phyloP scores from a whole-genome alignment of 2,329 filamentous ascomycete species.

The Pseudogymnoascus sp. region DNA sequence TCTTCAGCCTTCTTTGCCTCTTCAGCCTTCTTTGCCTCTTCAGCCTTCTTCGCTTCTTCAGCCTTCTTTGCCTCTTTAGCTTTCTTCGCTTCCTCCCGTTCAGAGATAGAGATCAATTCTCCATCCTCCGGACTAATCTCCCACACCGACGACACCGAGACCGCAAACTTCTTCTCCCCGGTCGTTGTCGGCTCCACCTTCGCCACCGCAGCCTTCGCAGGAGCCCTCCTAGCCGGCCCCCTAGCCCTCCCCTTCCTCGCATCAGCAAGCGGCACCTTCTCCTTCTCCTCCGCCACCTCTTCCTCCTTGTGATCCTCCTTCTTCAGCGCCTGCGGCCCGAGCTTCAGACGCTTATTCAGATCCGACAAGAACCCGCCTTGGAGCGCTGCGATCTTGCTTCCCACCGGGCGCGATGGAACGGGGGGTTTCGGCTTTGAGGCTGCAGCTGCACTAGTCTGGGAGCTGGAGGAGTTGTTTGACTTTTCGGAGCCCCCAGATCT shows the following conservation, averaged over 20 bases:
- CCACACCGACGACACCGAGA: slow-evolving; percentile 36
- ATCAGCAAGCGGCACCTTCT: slow-evolving; percentile 76
- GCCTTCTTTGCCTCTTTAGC: not conserved
- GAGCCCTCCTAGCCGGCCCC: slow-evolving; percentile 71
- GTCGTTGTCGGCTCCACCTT: slow-evolving; percentile 26
- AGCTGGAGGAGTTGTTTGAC: slow-evolving; percentile 22
- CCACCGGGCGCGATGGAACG: slow-evolving; percentile 67
- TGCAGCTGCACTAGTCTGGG: slow-evolving; percentile 35
- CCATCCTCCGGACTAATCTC: slow-evolving; percentile 44
- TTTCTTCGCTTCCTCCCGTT: not conserved
- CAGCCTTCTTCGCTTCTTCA: not conserved
- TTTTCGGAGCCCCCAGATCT: slow-evolving; percentile 24
- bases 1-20: not conserved
- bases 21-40: not conserved
- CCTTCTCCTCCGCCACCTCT: slow-evolving; percentile 47
- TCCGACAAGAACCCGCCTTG: slow-evolving; percentile 91
- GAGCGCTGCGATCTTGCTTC: slow-evolving; percentile 81
- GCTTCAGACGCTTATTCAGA: slow-evolving; percentile 76
- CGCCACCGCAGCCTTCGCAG: slow-evolving; percentile 38
- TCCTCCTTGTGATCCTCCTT: slow-evolving; percentile 57
- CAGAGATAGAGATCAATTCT: slow-evolving; percentile 29
- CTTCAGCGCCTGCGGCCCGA: slow-evolving; percentile 75
- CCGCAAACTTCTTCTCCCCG: slow-evolving; percentile 22
- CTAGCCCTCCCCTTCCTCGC: slow-evolving; percentile 84
- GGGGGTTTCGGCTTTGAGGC: slow-evolving; percentile 68